Evolutionary conservation across 148 eudicot genomes (phyloP).

Genomic region (Rheum nobile): DNA sequence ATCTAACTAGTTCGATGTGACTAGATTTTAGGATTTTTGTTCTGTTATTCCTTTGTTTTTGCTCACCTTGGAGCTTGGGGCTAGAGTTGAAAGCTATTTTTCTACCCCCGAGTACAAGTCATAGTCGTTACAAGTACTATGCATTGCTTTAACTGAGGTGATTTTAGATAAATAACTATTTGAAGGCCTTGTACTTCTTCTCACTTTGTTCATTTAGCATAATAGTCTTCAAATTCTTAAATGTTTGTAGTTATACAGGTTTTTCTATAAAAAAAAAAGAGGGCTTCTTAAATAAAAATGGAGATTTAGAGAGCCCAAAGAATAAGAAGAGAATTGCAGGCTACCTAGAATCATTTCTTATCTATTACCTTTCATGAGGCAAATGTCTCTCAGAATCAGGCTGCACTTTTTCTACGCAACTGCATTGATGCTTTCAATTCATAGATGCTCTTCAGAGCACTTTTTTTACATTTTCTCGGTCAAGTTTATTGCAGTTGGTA

Average conservation of each 20-base stretch:
- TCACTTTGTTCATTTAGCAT: neutral
- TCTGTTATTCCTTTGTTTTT: neutral
- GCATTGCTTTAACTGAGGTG: neutral
- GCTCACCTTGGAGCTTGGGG: neutral
- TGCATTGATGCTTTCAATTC: neutral
- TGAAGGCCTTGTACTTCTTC: neutral
- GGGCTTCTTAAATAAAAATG: neutral
- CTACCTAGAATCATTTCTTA: neutral
- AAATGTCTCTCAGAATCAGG: neutral
- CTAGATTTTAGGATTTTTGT: neutral
- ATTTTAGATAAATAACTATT: neutral
- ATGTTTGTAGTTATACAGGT: neutral
- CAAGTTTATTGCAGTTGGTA: neutral
- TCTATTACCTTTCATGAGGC: neutral
- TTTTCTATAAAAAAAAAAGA: neutral
- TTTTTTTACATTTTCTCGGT: neutral
- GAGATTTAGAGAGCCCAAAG: neutral
- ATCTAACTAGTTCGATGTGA: neutral
- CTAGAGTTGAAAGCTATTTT: neutral
- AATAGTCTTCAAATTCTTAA: neutral
- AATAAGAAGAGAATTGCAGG: neutral
- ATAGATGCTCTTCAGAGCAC: neutral
- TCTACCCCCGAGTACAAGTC: neutral
- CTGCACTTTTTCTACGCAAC: neutral
- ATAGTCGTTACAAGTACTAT: neutral